A percentile compares a stretch with the other conserved stretches of the same genome.
Conservation (phyloP, 768 basidiomycete species). For the Serendipita sp. region DNA sequence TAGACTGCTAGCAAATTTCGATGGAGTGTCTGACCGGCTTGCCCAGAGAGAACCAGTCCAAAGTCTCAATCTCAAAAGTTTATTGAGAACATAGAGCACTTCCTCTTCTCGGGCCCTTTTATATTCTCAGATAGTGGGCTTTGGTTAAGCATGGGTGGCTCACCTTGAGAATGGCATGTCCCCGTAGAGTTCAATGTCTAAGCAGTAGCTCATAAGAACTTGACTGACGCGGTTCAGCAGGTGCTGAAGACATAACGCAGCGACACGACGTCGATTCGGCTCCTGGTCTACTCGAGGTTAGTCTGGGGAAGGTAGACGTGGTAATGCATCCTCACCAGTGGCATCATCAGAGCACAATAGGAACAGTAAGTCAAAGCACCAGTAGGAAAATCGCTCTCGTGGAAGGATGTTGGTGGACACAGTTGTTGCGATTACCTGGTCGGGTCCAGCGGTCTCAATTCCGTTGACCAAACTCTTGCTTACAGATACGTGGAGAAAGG, state of each 20-base stretch:
- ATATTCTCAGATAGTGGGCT: background rate
- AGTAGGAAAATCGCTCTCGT: slow-evolving; percentile 78
- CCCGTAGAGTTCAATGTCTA: slow-evolving; percentile 75
- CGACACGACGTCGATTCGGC: slow-evolving; percentile 44
- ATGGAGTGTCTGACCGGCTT: slow-evolving; percentile 49
- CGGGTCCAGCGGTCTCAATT: slow-evolving; percentile 6
- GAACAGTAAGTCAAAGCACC: slow-evolving; percentile 83
- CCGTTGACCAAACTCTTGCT: background rate
- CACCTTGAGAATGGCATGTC: slow-evolving; percentile 78
- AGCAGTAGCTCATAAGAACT: slow-evolving; percentile 57
- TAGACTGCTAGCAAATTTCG: slow-evolving; percentile 34
- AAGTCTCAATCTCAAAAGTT: slow-evolving; percentile 54
- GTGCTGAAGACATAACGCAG: slow-evolving; percentile 53
- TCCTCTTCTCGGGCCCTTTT: slow-evolving; percentile 76
- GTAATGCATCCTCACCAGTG: slow-evolving; percentile 29
- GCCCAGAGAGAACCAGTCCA: slow-evolving; percentile 69
- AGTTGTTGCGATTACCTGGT: slow-evolving; percentile 38
- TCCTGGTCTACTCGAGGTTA: slow-evolving; percentile 36
- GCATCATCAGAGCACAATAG: slow-evolving; percentile 55
- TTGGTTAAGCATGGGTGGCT: slow-evolving; percentile 10
- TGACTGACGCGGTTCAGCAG: slow-evolving; percentile 63
- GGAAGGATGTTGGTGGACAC: slow-evolving; percentile 39
- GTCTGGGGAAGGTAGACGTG: background rate
- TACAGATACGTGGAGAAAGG: background rate
- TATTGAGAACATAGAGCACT: slow-evolving; percentile 64